Conservation (phyloP, 1,139 yeast species). For the Nakaseomyces sp. region DNA sequence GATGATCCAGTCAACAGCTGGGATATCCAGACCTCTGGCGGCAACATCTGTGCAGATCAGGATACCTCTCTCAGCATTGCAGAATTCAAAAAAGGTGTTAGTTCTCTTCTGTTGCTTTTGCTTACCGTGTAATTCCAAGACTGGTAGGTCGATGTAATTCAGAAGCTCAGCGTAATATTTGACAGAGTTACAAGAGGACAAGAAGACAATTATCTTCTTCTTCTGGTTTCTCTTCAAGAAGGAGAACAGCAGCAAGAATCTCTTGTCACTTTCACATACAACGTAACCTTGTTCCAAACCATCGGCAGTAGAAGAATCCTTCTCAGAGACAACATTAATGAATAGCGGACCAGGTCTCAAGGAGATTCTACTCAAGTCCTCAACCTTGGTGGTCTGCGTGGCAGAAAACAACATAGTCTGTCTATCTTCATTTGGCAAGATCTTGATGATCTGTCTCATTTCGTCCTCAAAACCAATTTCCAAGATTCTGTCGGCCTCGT, state of each 20-base stretch:
- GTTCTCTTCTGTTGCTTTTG: conserved; percentile 98
- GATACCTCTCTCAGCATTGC: conserved; percentile 92
- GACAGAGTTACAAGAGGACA: conserved; percentile 94
- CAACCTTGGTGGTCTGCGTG: conserved; percentile 97
- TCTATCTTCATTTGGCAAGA: conserved; percentile 87
- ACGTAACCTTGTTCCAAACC: conserved; percentile 98
- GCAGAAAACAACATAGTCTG: conserved; percentile 97
- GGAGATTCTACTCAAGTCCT: conserved; percentile 94
- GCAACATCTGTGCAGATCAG: conserved; percentile 95
- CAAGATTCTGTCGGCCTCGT: conserved; percentile 93
- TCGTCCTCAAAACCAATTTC: conserved; percentile 98
- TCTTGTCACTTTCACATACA: conserved; percentile 90
- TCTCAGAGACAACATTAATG: conserved; percentile 83
- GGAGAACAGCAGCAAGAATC: conserved; percentile 82
- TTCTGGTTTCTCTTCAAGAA: conserved; percentile 85
- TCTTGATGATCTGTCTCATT: conserved; percentile 92
- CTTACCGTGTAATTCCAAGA: conserved; percentile 90
- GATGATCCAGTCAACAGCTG: conserved; percentile 95
- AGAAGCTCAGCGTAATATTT: conserved; percentile 90
- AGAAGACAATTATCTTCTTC: conserved; percentile 86
- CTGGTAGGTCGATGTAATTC: conserved; percentile 93
- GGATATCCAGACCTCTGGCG: conserved; percentile 95
- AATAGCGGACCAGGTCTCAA: conserved; percentile 91
- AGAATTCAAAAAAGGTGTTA: conserved; percentile 93
- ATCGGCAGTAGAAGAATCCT: conserved; percentile 82